A percentile compares a stretch with the other conserved stretches of the same genome.
Evolutionary conservation across 2,329 filamentous ascomycete species (phyloP).

Genomic region (Verticillium nubilum): DNA sequence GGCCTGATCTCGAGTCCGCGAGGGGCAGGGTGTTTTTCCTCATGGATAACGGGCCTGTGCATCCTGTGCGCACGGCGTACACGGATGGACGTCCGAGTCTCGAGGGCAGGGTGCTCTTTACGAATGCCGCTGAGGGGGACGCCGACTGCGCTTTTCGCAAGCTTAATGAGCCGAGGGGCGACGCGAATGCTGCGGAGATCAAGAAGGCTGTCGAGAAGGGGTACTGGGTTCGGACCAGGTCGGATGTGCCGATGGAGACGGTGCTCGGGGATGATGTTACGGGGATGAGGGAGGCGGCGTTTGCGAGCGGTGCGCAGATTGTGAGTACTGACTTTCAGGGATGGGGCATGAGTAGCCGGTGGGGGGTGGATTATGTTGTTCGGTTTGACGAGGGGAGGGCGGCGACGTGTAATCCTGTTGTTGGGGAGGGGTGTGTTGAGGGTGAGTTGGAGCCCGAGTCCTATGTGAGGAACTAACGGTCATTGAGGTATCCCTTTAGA

Average conservation of each 20-base stretch:
- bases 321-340: constrained; percentile 42
- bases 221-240: constrained; percentile 43
- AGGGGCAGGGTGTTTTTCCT: constrained; percentile 42
- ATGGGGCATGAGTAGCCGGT: constrained; percentile 39
- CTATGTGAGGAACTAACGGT: constrained; percentile 11
- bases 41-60: constrained; percentile 42
- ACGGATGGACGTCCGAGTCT: constrained; percentile 22
- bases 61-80: constrained; percentile 32
- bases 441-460: constrained; percentile 13
- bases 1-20: constrained; percentile 37
- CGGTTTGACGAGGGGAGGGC: constrained; percentile 13
- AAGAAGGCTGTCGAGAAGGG: constrained; percentile 36
- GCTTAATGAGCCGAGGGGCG: constrained; percentile 34
- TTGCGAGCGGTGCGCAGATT: constrained; percentile 41
- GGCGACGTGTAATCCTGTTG: constrained; percentile 26
- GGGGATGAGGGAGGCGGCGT: constrained; percentile 32
- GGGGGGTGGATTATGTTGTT: constrained; percentile 40
- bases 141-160: constrained; percentile 42
- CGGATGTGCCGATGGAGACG: constrained; percentile 39
- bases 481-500: neutral
- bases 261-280: constrained; percentile 33
- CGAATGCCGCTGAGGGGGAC: constrained; percentile 38
- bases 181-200: constrained; percentile 30
- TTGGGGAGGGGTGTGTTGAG: constrained; percentile 12
- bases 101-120: constrained; percentile 41